A percentile compares a stretch with the other conserved stretches of the same genome.
Evolutionary conservation across 2,329 filamentous ascomycete genomes (phyloP).

Genomic region (Lecanicillium sp.): DNA sequence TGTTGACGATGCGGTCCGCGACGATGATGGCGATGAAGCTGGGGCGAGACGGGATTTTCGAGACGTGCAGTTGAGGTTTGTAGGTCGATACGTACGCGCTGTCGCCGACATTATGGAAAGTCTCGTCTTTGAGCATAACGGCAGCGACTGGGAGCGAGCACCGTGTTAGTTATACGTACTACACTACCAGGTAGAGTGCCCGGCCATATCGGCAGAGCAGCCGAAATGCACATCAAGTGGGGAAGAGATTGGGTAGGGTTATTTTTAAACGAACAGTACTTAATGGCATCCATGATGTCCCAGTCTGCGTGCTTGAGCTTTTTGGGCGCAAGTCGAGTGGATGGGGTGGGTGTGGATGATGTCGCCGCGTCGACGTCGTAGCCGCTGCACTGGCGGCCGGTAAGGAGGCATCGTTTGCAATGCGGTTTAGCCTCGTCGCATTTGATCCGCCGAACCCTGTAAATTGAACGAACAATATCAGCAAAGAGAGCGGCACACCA

Average conservation of each 20-base stretch:
- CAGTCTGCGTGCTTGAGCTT: neutral
- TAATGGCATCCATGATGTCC: constrained; percentile 12
- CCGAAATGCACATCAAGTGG: no score
- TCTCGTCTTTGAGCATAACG: constrained; percentile 11
- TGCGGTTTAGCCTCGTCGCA: constrained; percentile 13
- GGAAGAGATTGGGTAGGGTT: no score
- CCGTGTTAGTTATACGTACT: no score
- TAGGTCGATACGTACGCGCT: constrained; percentile 2
- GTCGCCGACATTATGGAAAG: constrained; percentile 5
- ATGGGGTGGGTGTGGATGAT: neutral
- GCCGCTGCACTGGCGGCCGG: constrained; percentile 9
- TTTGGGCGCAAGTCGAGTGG: neutral
- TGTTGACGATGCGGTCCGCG: constrained; percentile 12
- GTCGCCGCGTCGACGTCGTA: neutral
- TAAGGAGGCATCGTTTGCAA: constrained; percentile 11
- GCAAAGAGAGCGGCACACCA: no score
- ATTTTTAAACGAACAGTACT: constrained; percentile 12
- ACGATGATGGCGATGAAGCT: constrained; percentile 7
- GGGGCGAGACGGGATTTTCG: neutral
- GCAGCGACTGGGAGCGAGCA: no score
- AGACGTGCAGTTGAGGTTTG: constrained; percentile 1
- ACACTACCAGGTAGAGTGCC: no score
- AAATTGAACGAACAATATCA: neutral
- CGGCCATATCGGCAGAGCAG: no score
- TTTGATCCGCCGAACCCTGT: constrained; percentile 12